Evolutionary conservation across 371 early-diverging fungal species (phyloP).

Genomic region (Actinomortierella ambigua): DNA sequence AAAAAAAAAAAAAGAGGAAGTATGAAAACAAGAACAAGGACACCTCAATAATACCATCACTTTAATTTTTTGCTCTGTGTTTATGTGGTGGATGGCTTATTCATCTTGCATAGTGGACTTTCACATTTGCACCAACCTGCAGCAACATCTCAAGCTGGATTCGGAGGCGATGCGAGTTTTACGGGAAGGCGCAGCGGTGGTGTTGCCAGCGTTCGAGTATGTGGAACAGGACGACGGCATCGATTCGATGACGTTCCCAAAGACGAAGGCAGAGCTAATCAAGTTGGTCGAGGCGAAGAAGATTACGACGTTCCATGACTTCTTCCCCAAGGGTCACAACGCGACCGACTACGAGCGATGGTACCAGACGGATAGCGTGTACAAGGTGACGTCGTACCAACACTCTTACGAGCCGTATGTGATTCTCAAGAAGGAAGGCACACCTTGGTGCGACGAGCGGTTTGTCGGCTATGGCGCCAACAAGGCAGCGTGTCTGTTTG

Average conservation of each 20-base stretch:
- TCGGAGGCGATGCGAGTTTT: conserved; percentile 49
- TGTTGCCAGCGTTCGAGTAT: conserved; percentile 73
- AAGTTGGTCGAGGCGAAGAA: conserved; percentile 50
- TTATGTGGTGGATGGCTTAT: background rate
- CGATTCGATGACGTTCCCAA: conserved; percentile 61
- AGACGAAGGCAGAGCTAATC: conserved; percentile 51
- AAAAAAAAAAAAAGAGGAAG: background rate
- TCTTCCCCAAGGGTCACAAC: conserved; percentile 69
- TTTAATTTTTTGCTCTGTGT: background rate
- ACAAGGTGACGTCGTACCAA: conserved; percentile 64
- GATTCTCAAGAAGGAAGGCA: conserved; percentile 61
- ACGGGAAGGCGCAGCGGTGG: conserved; percentile 57
- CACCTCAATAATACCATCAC: background rate
- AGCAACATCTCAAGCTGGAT: conserved; percentile 50
- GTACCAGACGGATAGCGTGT: conserved; percentile 54
- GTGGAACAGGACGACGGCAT: conserved; percentile 57
- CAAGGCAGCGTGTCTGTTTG: conserved; percentile 71
- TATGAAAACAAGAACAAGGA: too few relatives aligned
- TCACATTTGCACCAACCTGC: conserved; percentile 66
- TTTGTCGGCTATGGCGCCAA: conserved; percentile 74
- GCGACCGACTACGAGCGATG: conserved; percentile 65
- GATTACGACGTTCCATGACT: conserved; percentile 65
- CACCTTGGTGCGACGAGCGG: conserved; percentile 74
- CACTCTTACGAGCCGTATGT: conserved; percentile 74
- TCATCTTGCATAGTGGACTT: conserved; percentile 56